Percentiles rank a stretch among this genome's conserved stretches.
Evolutionary conservation across 31 red algal genomes (phyloP).

Genomic region (Odonthalia washingtoniensis): DNA sequence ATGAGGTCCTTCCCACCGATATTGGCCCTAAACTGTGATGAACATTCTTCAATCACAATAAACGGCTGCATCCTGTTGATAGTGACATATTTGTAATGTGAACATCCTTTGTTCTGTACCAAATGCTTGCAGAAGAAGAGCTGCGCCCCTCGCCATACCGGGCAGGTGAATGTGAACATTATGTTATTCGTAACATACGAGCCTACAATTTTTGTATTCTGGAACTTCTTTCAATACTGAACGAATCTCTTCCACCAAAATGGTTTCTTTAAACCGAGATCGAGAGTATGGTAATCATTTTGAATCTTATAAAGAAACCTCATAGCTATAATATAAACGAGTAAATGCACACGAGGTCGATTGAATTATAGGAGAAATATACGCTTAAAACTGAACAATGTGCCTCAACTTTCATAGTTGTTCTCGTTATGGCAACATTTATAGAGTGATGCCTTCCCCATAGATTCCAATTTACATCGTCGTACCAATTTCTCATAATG

Average conservation of each 20-base stretch:
- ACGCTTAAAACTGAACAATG: slow-evolving; percentile 25
- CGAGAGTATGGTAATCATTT: background rate
- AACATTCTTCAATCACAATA: background rate
- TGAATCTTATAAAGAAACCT: background rate
- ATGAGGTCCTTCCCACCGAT: background rate
- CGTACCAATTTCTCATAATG: slow-evolving; percentile 1
- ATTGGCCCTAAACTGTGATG: background rate
- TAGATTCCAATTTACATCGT: background rate
- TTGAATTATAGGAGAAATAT: background rate
- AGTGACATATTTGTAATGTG: background rate
- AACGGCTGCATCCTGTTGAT: background rate
- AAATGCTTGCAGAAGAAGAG: slow-evolving; percentile 16
- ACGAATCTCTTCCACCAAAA: slow-evolving; percentile 9
- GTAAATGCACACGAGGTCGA: slow-evolving; percentile 6
- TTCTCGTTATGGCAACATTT: background rate
- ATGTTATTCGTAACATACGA: too few species aligned
- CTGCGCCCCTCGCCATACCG: background rate
- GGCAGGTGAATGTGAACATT: slow-evolving; percentile 12
- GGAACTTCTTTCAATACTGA: background rate
- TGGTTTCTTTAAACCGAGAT: too few species aligned
- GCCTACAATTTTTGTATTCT: background rate
- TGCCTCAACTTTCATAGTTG: slow-evolving; percentile 19
- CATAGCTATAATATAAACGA: slow-evolving; percentile 8
- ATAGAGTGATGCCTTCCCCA: background rate
- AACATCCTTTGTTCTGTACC: background rate